These are phyloP conservation scores for Lentinula aciculospora DNA, from an alignment of 768 basidiomycete species.

Conservation along the genomic window DNA sequence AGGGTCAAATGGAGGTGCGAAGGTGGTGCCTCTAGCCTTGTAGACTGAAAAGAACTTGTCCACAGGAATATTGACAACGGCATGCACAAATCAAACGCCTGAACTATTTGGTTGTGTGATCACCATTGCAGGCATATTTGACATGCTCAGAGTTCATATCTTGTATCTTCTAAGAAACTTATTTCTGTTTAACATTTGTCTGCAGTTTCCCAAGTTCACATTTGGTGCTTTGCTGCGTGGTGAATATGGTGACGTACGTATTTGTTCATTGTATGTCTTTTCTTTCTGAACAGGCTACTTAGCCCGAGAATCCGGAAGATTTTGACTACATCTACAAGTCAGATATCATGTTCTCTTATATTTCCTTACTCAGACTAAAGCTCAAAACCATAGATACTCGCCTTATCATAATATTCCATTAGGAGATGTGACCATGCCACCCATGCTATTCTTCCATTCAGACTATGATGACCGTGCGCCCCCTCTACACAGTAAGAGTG, in stretches of 20 bases:
- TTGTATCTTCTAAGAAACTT: too few species aligned
- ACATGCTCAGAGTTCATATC: constrained; percentile 5
- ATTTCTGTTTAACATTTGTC: not conserved
- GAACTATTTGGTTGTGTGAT: not conserved
- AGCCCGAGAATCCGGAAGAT: constrained; percentile 1
- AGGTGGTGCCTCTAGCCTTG: not conserved
- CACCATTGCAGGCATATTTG: constrained; percentile 2
- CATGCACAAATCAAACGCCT: constrained; percentile 4
- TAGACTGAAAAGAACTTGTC: not conserved
- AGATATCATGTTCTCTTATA: not conserved
- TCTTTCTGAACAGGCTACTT: too few species aligned
- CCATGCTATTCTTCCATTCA: constrained; percentile 3
- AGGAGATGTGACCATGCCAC: not conserved
- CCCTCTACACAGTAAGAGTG: constrained; percentile 2
- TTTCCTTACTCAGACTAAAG: not conserved
- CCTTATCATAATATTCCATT: constrained; percentile 4
- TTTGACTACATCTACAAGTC: constrained; percentile 3
- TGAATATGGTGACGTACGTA: constrained; percentile 1
- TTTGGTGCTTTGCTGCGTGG: not conserved
- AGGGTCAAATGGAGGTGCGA: constrained; percentile 1
- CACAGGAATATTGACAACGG: not conserved
- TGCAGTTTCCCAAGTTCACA: constrained; percentile 1
- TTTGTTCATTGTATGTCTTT: too few species aligned
- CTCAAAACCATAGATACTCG: not conserved
- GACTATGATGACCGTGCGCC: constrained; percentile 2